Evolutionary conservation across 306 rosid species (phyloP), one percentile per base, ranked within the genome.

Genomic region (Cucurbita pepo): DNA sequence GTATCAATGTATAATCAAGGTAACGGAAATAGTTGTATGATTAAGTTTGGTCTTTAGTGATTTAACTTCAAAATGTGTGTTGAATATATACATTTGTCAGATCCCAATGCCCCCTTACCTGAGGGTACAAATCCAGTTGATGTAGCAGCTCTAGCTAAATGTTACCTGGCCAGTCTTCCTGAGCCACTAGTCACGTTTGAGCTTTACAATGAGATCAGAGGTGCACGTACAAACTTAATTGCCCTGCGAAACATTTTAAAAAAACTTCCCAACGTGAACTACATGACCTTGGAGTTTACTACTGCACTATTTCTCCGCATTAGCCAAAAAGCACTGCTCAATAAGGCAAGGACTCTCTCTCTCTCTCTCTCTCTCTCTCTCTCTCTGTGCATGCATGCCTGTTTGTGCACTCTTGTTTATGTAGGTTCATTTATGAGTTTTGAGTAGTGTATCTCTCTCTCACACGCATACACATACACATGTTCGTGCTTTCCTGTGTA

Each of bases 121-220:
- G 97, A 95, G 73, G 89, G 92, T 64, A 74, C 83, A 76, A 95
- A 80, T 81, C 92, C 99, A 45, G 77, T 88, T 79, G 95, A 91
- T 10, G 84, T 95, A 53, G 99, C 97, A 21, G 95, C 95, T 82
- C 87, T 95, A 34, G 72, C 72, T 66, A 95, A 95, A 82, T 95
- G 86, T 79, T 91, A 89, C 86, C 87, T 95, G 69, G 95, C 97
- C 78, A 88, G 97, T 82, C 91, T 95, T 81, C 99, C 97, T 7
- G 97, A 88, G 85, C 97, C 99, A 2, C 91, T 91, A 73, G 83
- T 88, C 73, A 89, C 97, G 25, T 79, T 88, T 75, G 92, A 91
- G 80, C 96, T 89, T 73, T 85, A 89, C 77, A 66, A 82, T 51
- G 96, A 91, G 81, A 86, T 95, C 74, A 91, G 79, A 80, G 79